Conservation (phyloP, 345 rosid species). For the Psidium friedrichsthalianum region DNA sequence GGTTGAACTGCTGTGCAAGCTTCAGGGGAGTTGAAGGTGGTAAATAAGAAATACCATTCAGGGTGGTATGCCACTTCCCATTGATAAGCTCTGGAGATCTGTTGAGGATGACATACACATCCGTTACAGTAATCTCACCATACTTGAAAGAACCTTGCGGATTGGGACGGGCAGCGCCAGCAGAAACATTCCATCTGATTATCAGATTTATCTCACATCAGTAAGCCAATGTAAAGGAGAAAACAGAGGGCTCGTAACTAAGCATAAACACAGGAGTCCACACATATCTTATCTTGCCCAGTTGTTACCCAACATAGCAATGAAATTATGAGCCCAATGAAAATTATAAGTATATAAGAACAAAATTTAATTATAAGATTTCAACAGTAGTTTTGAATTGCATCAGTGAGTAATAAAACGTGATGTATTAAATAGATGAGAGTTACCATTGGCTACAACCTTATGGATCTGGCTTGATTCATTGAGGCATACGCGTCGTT, state of each 20-base stretch:
- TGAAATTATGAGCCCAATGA: not conserved
- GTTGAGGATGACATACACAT: slow-evolving; percentile 65
- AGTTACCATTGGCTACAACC: slow-evolving; percentile 35
- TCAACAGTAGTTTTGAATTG: not conserved
- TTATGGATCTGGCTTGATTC: slow-evolving; percentile 97
- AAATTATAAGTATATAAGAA: not conserved
- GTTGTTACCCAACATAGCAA: not conserved
- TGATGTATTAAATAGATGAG: not conserved
- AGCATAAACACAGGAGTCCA: not conserved
- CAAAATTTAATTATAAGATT: not conserved
- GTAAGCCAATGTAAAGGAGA: not conserved
- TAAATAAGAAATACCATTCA: slow-evolving; percentile 78
- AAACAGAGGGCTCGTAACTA: not conserved
- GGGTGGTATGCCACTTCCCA: slow-evolving; percentile 49
- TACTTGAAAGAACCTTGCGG: slow-evolving; percentile 93
- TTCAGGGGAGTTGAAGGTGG: slow-evolving; percentile 77
- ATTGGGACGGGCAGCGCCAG: slow-evolving; percentile 92
- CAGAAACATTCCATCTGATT: slow-evolving; percentile 73
- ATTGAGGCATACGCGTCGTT: slow-evolving; percentile 68
- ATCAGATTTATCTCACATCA: not conserved
- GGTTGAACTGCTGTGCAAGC: slow-evolving; percentile 77
- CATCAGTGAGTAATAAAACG: not conserved
- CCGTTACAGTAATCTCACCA: slow-evolving; percentile 77
- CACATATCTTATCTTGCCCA: not conserved
- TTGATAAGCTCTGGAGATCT: slow-evolving; percentile 64